Evolutionary conservation across 2,329 filamentous ascomycete genomes (phyloP).

Genomic region (Clarireedia hainanense): DNA sequence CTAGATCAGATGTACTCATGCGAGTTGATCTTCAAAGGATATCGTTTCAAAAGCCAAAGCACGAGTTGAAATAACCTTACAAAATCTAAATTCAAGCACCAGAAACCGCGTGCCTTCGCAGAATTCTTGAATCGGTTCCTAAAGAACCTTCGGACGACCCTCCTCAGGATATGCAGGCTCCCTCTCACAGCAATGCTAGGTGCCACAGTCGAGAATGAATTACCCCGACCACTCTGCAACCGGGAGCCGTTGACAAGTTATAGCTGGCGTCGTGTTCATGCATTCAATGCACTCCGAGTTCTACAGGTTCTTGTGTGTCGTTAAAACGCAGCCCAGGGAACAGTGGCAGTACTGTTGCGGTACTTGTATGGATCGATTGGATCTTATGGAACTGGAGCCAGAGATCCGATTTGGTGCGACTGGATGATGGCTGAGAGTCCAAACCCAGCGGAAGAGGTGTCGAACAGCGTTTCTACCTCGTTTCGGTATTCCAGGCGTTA

Average conservation of each 20-base stretch:
- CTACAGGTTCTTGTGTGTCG: slow-evolving; percentile 1
- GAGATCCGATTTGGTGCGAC: background rate
- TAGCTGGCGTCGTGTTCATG: slow-evolving; percentile 5
- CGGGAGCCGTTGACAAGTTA: slow-evolving; percentile 18
- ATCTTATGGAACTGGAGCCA: no score
- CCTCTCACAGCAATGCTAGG: slow-evolving; percentile 10
- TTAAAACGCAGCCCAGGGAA: background rate
- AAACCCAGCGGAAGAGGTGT: no score
- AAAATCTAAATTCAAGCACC: background rate
- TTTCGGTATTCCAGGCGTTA: background rate
- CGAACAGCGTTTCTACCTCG: background rate
- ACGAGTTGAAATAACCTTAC: slow-evolving; percentile 9
- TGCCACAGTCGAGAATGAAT: slow-evolving; percentile 13
- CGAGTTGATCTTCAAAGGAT: background rate
- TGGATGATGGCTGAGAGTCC: background rate
- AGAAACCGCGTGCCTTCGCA: slow-evolving; percentile 2
- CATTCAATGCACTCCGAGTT: background rate
- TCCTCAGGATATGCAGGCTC: slow-evolving; percentile 16
- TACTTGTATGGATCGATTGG: background rate
- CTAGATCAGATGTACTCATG: slow-evolving; percentile 4
- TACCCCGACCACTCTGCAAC: slow-evolving; percentile 19
- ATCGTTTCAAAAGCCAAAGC: background rate
- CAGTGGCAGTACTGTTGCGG: background rate
- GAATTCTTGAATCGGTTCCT: background rate
- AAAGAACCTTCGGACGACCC: background rate